Percentiles rank a stretch among this genome's conserved stretches.
phyloP scores from a whole-genome alignment of 768 basidiomycete species.

The Strobilomyces confusus region DNA sequence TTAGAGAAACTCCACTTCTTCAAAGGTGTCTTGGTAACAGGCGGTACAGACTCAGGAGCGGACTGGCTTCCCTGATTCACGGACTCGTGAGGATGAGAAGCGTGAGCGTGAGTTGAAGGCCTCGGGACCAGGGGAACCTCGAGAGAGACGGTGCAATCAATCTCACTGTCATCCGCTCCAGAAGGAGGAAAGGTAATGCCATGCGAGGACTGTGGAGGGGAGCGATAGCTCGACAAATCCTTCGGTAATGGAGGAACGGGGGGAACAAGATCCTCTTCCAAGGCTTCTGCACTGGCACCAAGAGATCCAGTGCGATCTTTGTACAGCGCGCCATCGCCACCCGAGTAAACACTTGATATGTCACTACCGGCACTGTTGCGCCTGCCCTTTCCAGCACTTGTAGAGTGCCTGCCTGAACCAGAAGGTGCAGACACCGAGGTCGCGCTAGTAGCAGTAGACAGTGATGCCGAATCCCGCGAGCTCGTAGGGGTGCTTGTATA shows the following conservation, averaged over 20 bases:
- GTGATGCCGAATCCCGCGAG: constrained; percentile 82
- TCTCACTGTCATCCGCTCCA: constrained; percentile 42
- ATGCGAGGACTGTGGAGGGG: constrained; percentile 60
- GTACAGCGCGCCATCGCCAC: constrained; percentile 51
- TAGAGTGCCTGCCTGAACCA: constrained; percentile 68
- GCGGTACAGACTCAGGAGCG: constrained; percentile 42
- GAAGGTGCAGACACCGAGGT: constrained; percentile 65
- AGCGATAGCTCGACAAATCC: constrained; percentile 74
- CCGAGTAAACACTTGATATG: constrained; percentile 68
- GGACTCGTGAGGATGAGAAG: constrained; percentile 38
- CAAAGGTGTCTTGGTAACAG: constrained; percentile 72
- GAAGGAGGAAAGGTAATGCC: constrained; percentile 48
- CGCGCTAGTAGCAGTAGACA: constrained; percentile 72
- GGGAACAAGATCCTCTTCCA: constrained; percentile 70
- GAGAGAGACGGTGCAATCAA: constrained; percentile 46
- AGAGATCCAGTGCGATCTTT: constrained; percentile 68
- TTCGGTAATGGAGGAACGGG: constrained; percentile 93
- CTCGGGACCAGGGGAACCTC: constrained; percentile 43
- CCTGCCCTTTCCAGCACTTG: constrained; percentile 51
- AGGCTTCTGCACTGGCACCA: constrained; percentile 53
- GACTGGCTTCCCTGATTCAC: constrained; percentile 34
- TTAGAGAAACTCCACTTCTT: constrained; percentile 97
- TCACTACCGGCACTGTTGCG: constrained; percentile 89
- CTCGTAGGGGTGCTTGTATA: constrained; percentile 79
- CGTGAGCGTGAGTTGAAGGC: constrained; percentile 24